Percentiles rank a stretch among this genome's conserved stretches.
These are phyloP conservation scores for Vitis rotundifolia DNA, from an alignment of 164 flowering plant genomes.

Conservation along the genomic window DNA sequence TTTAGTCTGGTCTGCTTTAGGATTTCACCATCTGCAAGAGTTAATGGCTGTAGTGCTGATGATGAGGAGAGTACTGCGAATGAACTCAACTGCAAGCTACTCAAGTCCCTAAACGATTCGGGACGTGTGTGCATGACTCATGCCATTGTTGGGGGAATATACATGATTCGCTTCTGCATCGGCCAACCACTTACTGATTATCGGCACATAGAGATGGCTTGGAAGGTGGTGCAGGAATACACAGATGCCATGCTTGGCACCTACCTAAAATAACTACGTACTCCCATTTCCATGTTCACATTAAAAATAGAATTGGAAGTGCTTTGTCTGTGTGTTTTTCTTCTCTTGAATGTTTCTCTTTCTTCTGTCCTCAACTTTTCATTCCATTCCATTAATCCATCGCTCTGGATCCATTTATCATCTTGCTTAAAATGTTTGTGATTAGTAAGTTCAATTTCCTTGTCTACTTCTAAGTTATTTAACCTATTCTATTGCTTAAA, in stretches of 20 bases:
- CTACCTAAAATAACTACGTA: background rate
- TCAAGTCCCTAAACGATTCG: constrained; percentile 41
- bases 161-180: constrained; percentile 31
- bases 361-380: no score
- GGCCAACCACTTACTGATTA: constrained; percentile 38
- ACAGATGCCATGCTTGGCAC: constrained; percentile 20
- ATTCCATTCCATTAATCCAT: no score
- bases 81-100: constrained; percentile 32
- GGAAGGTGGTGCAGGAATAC: constrained; percentile 35
- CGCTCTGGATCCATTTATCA: no score
- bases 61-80: constrained; percentile 7
- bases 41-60: background rate
- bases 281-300: no score
- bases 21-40: constrained; percentile 19
- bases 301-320: no score
- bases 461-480: no score
- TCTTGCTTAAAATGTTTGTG: no score
- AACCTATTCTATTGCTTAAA: no score
- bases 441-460: no score
- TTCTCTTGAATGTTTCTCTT: no score
- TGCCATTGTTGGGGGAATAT: constrained; percentile 33
- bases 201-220: constrained; percentile 30
- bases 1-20: constrained; percentile 64
- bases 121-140: constrained; percentile 55
- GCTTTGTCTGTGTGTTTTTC: no score